These are phyloP conservation scores for Mortierella hygrophila DNA, from an alignment of 192 early-diverging fungal species.

Conservation along the genomic window DNA sequence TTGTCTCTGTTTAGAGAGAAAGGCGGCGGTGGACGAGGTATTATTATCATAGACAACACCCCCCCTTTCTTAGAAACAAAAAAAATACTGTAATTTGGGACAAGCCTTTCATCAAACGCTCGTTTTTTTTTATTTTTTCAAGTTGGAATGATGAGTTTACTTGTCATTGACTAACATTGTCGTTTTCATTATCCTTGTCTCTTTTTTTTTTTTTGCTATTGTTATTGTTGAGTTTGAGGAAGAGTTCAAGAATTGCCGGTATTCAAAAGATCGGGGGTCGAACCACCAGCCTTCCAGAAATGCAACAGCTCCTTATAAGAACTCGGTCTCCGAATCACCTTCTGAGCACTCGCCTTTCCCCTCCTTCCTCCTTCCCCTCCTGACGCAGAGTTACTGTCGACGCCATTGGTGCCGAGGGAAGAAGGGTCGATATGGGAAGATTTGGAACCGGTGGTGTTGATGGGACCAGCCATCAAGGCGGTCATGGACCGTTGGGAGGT, in stretches of 20 bases:
- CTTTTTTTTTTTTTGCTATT: no score
- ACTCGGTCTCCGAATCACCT: slow-evolving; percentile 19
- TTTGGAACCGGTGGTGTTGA: not conserved
- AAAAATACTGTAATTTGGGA: no score
- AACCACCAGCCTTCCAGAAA: slow-evolving; percentile 48
- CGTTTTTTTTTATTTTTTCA: not conserved
- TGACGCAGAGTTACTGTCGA: not conserved
- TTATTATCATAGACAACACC: no score
- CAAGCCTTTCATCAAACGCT: not conserved
- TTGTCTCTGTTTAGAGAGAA: no score
- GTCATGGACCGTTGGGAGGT: not conserved
- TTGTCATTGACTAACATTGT: no score
- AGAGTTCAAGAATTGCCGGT: not conserved
- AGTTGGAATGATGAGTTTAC: not conserved
- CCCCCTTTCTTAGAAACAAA: no score
- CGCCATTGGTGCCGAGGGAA: not conserved
- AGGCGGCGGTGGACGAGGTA: no score
- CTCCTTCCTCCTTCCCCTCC: no score
- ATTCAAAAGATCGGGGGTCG: slow-evolving; percentile 31
- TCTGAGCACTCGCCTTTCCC: not conserved
- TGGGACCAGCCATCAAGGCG: not conserved
- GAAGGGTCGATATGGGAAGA: not conserved
- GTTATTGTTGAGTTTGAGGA: no score
- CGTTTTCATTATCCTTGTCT: no score
- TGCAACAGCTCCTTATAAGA: slow-evolving; percentile 50